Base-by-base conservation (phyloP, 805 yeast genomes). In the Cyberlindnera suaveolens region DNA sequence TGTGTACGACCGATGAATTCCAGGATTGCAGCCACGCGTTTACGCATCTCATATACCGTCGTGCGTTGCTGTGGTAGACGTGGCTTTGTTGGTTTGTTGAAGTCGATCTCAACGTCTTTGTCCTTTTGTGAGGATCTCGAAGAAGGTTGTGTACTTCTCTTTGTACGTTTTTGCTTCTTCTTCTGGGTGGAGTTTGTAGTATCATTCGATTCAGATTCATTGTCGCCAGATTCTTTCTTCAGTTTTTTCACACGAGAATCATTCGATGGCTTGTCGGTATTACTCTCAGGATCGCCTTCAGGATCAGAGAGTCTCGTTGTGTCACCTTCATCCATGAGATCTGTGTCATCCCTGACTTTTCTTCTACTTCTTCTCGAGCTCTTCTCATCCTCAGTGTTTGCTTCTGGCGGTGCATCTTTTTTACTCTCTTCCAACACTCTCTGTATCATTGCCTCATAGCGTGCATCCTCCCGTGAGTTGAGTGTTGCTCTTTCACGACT, bases 1-100 rank as follows among this genome's bases (percentile, higher is more conserved):
- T 89, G 96, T 2, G 95, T 85, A 41, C 96, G 72, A 11, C 90
- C 87, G 20, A 91, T 75, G 72, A 90, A 93, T 64, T 93, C 98
- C 53, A 91, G 66, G 17, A 91, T 91, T 1, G 96, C 95, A 3
- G 87, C 83, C 2, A 89, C 85, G 46, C 99, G 74, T 56, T 87
- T 80, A 44, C 89, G 76, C 86, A 91, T 83, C 61, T 91, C 99
- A 52, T 77, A 75, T 47, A 90, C 63, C 3, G 89, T 76, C 3
- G 85, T 77, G 42, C 87, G 75, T 17, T 80, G 80, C 45, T 82
- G 82, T 6, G 96, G 97, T 36, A 80, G 68, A 43, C 96, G 76
- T 13, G 98, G 96, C 52, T 79, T 84, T 38, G 87, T 81, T 3
- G 91, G 85, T 59, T 82, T 85, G 48, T 74, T 78, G 34, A 79